Evolutionary conservation across 1,284 basidiomycete species (phyloP), one percentile per base, ranked within the genome.

Genomic region (Cerioporus squamosus): DNA sequence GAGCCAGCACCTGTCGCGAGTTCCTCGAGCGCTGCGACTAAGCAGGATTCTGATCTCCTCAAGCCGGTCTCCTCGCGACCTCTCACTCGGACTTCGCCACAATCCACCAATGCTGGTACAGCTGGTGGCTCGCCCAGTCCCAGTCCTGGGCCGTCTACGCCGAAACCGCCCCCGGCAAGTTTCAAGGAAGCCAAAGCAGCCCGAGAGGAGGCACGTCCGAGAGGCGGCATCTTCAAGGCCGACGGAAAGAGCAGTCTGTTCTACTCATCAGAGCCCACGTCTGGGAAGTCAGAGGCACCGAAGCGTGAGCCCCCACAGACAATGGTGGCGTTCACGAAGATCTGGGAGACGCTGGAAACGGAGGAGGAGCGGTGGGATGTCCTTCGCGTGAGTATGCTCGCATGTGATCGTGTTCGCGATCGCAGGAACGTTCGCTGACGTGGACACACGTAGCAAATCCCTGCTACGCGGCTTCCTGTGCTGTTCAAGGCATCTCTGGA

Each of bases 401-500:
- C 45, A 50, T 46, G 47, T 51, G 55, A 40, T 43, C 36, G 26
- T 22, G 43, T 26, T 42, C 31, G 7, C 6, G 43, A 18, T 42
- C 31, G 7, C 6, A n/a, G 20, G 17, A 20, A 18, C 22, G 17
- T n/a, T 6, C 8, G n/a, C 20, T 20, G 23, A 42, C 31, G 39
- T 42, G 24, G 29, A 31, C 38, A 2, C 9, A n/a, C 12, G 39
- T 64, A 89, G 83, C 77, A 77, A 40, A 77, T 91, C 46, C 72
- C 81, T 0, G 83, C 88, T 0, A 44, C 73, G 7, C 72, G 75
- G n/a, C 70, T 91, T 12, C 85, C 86, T 0, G 60, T 75, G 0
- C 71, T 91, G 44, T 89, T 88, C 72, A 81, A 87, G 65, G 82
- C 77, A 0, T 88, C 88, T 0, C 77, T 93, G 26, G 89, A 90